These are phyloP conservation scores for Aspergillus hiratsukae DNA, from an alignment of 2,329 filamentous ascomycete species.

Conservation along the genomic window DNA sequence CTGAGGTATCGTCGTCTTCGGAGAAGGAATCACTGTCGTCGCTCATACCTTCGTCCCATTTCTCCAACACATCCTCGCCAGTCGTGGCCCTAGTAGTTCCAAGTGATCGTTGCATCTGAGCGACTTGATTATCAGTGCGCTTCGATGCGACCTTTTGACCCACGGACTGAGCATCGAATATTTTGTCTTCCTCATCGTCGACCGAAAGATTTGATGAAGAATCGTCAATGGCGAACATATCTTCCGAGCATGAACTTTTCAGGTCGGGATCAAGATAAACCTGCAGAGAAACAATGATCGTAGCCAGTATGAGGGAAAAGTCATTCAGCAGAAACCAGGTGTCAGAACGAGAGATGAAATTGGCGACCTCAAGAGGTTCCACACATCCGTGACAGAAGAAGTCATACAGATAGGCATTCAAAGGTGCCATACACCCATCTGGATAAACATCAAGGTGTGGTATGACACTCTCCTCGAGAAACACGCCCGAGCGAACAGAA, in stretches of 20 bases:
- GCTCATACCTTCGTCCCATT: neutral
- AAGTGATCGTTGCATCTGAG: neutral
- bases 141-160: neutral
- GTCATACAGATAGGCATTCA: slow-evolving; percentile 56
- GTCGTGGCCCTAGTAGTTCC: slow-evolving; percentile 6
- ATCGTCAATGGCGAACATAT: neutral
- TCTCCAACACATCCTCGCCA: neutral
- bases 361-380: slow-evolving; percentile 56
- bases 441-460: slow-evolving; percentile 63
- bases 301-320: slow-evolving; percentile 50
- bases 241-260: neutral
- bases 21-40: neutral
- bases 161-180: neutral
- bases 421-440: slow-evolving; percentile 45
- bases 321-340: slow-evolving; percentile 71
- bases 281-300: slow-evolving; percentile 30
- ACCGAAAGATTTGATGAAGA: neutral
- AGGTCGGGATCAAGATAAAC: slow-evolving; percentile 26
- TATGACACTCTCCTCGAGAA: slow-evolving; percentile 69
- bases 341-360: slow-evolving; percentile 62
- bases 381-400: slow-evolving; percentile 72
- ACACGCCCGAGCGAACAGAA: slow-evolving; percentile 63
- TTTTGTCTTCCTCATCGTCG: slow-evolving; percentile 7
- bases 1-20: slow-evolving; percentile 12
- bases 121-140: neutral